Base-by-base conservation (phyloP, 2,329 filamentous ascomycete genomes). In the Cylindrodendrum hubeiense region DNA sequence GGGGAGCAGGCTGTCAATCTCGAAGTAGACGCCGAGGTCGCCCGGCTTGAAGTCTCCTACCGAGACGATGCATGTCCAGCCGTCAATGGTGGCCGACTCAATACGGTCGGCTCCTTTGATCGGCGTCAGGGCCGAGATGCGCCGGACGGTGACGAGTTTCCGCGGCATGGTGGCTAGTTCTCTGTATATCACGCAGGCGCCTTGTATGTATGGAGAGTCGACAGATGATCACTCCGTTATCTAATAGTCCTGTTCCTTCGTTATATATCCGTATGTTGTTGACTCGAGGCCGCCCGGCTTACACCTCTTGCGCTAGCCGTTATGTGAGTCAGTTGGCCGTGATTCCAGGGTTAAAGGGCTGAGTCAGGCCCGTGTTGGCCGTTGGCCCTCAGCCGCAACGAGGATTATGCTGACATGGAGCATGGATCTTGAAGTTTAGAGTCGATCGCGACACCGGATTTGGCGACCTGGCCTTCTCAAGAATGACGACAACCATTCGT, bases 1-100 rank as follows among this genome's bases (percentile, higher is more conserved):
- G 41, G 71, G 71, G 3, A 74, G 60, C n/a, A 74, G 60, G 30
- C 66, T 67, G 60, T 73, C 71, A 19, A 74, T 73, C 47, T 74
- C 70, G 33, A 74, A 70, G 47, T 70, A 74, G 2, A 74, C 47
- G 1, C 64, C 71, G 7, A 57, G 43, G 30, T 70, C 71, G 10
- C 70, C 67, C 1, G 24, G 24, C 10, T 66, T n/a, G 28, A 74
- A 74, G 5, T 57, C 39, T 9, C 60, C 63, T 4, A 51, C 26
- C 13, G 58, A 24, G 19, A 74, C 68, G n/a, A 74, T 39, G 49
- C 71, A 73, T 21, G 60, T 67, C 71, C 71, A 74, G 37, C 68
- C 70, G 44, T 70, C 71, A 37, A 74, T 47, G 4, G 71, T 58
- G 34, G 67, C 71, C 28, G 55, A 24, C 17, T 60, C 58, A 47